These are phyloP conservation scores for Xylaria multiplex DNA, from an alignment of 2,329 filamentous ascomycete species.

Conservation along the genomic window DNA sequence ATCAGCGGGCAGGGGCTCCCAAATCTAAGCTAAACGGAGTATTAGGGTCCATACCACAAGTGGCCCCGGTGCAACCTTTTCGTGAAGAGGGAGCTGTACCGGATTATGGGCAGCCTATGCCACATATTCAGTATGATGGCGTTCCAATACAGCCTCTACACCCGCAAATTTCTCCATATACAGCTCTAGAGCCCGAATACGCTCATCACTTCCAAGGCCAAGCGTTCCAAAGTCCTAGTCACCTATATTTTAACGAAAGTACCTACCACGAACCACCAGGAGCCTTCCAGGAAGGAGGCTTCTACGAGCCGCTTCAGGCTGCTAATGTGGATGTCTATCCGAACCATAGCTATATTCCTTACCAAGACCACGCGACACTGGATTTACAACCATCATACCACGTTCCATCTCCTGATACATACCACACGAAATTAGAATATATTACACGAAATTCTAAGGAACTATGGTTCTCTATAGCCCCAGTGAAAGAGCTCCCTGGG, in stretches of 20 bases:
- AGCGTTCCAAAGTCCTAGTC: background rate
- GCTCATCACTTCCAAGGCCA: slow-evolving; percentile 22
- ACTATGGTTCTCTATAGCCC: slow-evolving; percentile 70
- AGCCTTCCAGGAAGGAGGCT: background rate
- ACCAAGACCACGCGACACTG: slow-evolving; percentile 40
- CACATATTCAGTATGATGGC: slow-evolving; percentile 30
- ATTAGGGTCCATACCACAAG: slow-evolving; percentile 31
- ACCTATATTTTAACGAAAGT: background rate
- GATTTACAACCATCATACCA: slow-evolving; percentile 42
- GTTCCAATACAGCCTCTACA: slow-evolving; percentile 33
- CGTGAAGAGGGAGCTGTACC: slow-evolving; percentile 23
- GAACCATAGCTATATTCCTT: slow-evolving; percentile 21
- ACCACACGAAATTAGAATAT: slow-evolving; percentile 60
- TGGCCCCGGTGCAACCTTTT: slow-evolving; percentile 40
- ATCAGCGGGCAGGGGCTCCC: slow-evolving; percentile 13
- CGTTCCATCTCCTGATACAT: slow-evolving; percentile 50
- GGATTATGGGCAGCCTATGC: slow-evolving; percentile 44
- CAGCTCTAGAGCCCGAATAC: slow-evolving; percentile 28
- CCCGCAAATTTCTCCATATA: slow-evolving; percentile 23
- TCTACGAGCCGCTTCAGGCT: background rate
- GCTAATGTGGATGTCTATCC: slow-evolving; percentile 10
- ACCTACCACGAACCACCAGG: slow-evolving; percentile 2
- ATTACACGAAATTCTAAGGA: slow-evolving; percentile 66
- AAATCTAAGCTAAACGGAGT: slow-evolving; percentile 1
- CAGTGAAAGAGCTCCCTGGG: slow-evolving; percentile 69